phyloP scores from a whole-genome alignment of 129 eudicot genomes.

The Dittrichia graveolens region DNA sequence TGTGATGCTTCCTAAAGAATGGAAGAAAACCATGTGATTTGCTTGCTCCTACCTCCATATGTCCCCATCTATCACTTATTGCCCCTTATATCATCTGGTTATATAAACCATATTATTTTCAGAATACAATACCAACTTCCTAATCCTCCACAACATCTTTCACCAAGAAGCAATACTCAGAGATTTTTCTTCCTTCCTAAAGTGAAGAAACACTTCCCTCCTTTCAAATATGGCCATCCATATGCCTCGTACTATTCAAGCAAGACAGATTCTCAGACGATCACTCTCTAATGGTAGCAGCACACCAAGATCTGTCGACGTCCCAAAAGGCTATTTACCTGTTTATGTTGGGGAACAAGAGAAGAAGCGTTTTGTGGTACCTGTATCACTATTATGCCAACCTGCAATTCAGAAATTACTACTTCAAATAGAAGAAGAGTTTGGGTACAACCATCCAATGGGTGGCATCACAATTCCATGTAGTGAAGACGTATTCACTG shows the following conservation, averaged over 20 bases:
- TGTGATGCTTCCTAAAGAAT: no score
- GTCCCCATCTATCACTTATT: no score
- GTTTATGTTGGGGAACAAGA: conserved; percentile 54
- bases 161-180: no score
- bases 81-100: no score
- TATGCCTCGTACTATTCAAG: conserved; percentile 19
- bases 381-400: conserved; percentile 41
- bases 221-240: conserved; percentile 13
- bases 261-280: conserved; percentile 19
- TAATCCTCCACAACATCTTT: no score
- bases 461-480: conserved; percentile 65
- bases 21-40: no score
- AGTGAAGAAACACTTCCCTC: not conserved
- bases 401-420: conserved; percentile 46
- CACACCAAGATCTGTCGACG: not conserved
- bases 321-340: conserved; percentile 51
- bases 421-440: conserved; percentile 50
- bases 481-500: conserved; percentile 27
- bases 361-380: conserved; percentile 46
- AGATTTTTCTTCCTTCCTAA: no score
- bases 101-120: no score
- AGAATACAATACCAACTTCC: no score
- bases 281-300: conserved; percentile 11
- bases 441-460: conserved; percentile 53
- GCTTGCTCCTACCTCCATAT: no score